Evolutionary conservation across 176 grass and related monocot species (phyloP), one percentile per base, ranked within the genome.

Genomic region (Pharus latifolius): DNA sequence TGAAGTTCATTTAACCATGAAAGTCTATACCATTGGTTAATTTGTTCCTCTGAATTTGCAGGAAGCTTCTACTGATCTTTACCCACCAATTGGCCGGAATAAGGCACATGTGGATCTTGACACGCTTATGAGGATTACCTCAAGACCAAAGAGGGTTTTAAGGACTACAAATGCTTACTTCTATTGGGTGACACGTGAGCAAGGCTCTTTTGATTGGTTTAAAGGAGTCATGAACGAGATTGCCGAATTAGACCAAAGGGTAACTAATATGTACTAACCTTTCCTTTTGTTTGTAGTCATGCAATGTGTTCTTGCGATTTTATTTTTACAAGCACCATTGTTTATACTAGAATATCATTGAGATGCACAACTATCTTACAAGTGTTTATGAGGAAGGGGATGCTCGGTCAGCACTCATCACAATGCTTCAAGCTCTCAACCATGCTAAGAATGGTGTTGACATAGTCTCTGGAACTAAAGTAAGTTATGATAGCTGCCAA

Each of bases 131-230:
- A 82, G 75, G 74, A 81, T 84, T 27, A 81, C 84, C 2, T 84
- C 82, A 29, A 88, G 84, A 85, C 85, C 78, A 52, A 92, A 82
- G 89, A 81, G 81, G 65, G 72, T 70, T 79, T 80, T 92, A 16
- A 88, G 82, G 54, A 92, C 89, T 49, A 92, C 85, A 47, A 88
- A 92, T 73, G 89, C 89, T 44, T 92, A 92, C 67, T 92, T 92
- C 81, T 92, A 92, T 54, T 92, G 90, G 90, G 85, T 92, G 22
- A 92, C 90, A 58, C 90, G 85, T 0, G 90, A 92, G 59, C 90
- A 92, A 83, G 90, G 90, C 48, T 92, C 90, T 65, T 92, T 92
- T 61, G 85, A 92, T 76, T 92, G 90, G 89, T 92, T 92, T 76
- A 92, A 92, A 80, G 89, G 89, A 62, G 74, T 92, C 24, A 92